Evolutionary conservation across 2,329 filamentous ascomycete species (phyloP), one percentile per base, ranked within the genome.

Genomic region (Talaromyces sp.): DNA sequence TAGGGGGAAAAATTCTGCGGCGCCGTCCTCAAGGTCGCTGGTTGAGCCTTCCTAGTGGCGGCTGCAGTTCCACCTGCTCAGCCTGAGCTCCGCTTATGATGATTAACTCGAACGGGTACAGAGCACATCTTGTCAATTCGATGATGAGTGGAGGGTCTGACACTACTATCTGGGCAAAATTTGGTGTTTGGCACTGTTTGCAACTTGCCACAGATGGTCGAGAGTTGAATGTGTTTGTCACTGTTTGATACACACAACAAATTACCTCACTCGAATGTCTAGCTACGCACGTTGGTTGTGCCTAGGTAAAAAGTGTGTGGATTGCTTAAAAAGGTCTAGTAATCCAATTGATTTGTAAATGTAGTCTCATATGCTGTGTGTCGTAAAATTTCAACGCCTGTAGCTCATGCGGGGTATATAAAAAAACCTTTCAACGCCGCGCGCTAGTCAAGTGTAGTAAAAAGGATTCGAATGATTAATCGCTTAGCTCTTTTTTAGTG

Each of bases 1-100:
- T 56, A 38, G 19, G 53, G 29, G 56, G 8, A 7, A 58, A 43
- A 59, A 11, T 5, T 58, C 54, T 59, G 49, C 49, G 62, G 54
- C 51, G 22, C 40, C 63, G 64, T 59, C 36, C 60, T 63, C 64
- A 64, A 65, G 65, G 62, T 67, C 70, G 69, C 70, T 71, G 70
- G 69, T 69, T 70, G 71, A 67, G 64, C 47, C 40, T 64, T 43
- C 54, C 49, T 64, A 45, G 60, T 68, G 51, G 58, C 49, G 56
- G 60, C 40, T 63, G 47, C 59, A 63, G 54, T 34, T 45, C 65
- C 54, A 56, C 43, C 31, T 49, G 62, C 13, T 27, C 38, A 31
- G 61, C 17, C 47, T 25, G 38, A 49, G 51, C 51, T 64, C 43
- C 62, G 62, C 51, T 53, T 13, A 61, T 34, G 40, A 53, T 61